Percentiles rank a stretch among this genome's conserved stretches.
These are phyloP conservation scores for Adansonia madagascariensis DNA, from an alignment of 441 rosid genomes.

Conservation along the genomic window DNA sequence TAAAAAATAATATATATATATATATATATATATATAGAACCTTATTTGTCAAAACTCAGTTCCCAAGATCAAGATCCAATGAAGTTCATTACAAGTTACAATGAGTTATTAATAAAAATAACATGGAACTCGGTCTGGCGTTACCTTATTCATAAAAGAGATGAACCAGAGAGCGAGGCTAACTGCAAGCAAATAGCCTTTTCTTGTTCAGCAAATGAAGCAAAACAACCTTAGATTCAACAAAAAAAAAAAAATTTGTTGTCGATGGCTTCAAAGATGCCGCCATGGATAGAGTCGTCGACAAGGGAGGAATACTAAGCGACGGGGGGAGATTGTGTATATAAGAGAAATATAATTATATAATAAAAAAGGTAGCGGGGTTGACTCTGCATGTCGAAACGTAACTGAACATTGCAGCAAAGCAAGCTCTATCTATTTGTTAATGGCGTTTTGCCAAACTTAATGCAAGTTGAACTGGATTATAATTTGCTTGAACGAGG, in stretches of 20 bases:
- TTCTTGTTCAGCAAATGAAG: constrained; percentile 47
- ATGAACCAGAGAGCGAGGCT: constrained; percentile 11
- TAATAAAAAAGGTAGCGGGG: background rate
- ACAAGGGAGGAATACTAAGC: constrained; percentile 19
- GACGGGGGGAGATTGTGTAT: constrained; percentile 26
- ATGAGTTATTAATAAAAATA: background rate
- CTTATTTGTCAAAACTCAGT: constrained; percentile 31
- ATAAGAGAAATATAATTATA: constrained; percentile 4
- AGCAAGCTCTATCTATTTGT: constrained; percentile 12
- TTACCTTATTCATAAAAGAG: constrained; percentile 38
- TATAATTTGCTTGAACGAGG: constrained; percentile 31
- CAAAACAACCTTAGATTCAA: constrained; percentile 24
- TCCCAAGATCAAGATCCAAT: constrained; percentile 28
- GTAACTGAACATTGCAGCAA: constrained; percentile 38
- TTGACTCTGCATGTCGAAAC: constrained; percentile 45
- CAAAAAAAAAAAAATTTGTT: constrained; percentile 2
- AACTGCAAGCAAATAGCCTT: background rate
- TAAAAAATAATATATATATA: background rate
- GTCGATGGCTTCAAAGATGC: constrained; percentile 5
- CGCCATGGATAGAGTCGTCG: constrained; percentile 21
- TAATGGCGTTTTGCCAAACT: constrained; percentile 53
- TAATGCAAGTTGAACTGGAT: constrained; percentile 34
- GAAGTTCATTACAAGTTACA: background rate
- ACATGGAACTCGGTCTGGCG: background rate
- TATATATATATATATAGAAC: background rate